Base-by-base conservation (phyloP, 345 rosid species). In the Microcos paniculata region DNA sequence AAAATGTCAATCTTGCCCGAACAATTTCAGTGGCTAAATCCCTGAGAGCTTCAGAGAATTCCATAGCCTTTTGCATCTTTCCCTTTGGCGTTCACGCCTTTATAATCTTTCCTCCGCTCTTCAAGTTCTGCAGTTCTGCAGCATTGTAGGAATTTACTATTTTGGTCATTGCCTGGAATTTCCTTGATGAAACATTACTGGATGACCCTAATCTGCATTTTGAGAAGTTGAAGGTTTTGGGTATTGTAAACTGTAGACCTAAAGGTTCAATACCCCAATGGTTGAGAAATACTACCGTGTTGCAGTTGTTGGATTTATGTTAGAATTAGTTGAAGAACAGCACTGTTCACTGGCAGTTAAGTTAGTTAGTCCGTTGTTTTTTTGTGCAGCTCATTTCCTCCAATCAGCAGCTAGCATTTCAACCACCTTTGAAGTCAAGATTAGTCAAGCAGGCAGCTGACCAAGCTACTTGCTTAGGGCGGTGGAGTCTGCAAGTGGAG, bases 221-320 rank as follows among this genome's bases (percentile, higher is more conserved):
- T n/a, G 33, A 14, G 15, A 62, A 30, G 9, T 24, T 62, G n/a
- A 62, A 62, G 6, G 45, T 24, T 18, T 43, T 62, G 6, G 21
- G 8, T 4, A 31, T 62, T 13, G 13, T 43, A 4, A 16, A 62
- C 11, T 62, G 43, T 33, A 21, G 35, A 8, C 38, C 24, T 21
- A 4, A 18, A 0, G 89, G 89, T 31, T 14, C 69, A 33, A 84
- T 90, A 61, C 92, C 92, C 2, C 33, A 13, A 45, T 90, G 92
- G 90, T 62, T 90, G 28, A 35, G 59, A n/a, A 65, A 51, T 19
- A 82, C 89, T 70, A 40, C 40, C 13, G 79, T 84, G 13, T 86
- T 92, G 86, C 90, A 89, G 84, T 30, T 92, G 78, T 62, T 92
- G 79, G 97, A 92, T 87, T 84, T n/a, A n/a, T n/a, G n/a, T n/a